Conservation (phyloP, 129 eudicot genomes). For the Helianthus annuus region DNA sequence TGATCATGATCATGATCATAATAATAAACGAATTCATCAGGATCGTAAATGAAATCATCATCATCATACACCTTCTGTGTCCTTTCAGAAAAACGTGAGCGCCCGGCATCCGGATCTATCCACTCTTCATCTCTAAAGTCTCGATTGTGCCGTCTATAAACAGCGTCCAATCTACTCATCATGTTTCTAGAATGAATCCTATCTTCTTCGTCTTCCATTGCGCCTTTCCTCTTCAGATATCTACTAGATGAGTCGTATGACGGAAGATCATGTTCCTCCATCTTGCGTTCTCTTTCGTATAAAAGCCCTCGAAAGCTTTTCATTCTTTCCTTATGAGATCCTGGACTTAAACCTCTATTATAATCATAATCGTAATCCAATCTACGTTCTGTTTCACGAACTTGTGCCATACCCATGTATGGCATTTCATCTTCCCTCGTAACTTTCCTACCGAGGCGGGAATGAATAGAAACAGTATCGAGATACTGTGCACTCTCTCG, state of each 20-base stretch:
- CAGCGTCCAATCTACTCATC: constrained; percentile 36
- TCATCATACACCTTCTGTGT: constrained; percentile 27
- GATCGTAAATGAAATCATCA: constrained; percentile 36
- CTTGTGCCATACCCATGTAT: constrained; percentile 42
- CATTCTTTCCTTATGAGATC: constrained; percentile 39
- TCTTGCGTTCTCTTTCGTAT: constrained; percentile 27
- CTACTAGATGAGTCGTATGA: constrained; percentile 34
- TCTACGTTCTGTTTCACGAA: constrained; percentile 34
- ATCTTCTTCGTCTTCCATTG: constrained; percentile 38
- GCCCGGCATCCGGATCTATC: constrained; percentile 33
- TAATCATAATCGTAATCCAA: constrained; percentile 26
- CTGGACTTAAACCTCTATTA: constrained; percentile 33
- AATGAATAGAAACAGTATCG: constrained; percentile 37
- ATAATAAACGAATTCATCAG: constrained; percentile 32
- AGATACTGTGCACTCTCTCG: constrained; percentile 38
- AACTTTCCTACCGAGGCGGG: constrained; percentile 42
- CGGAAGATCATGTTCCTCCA: constrained; percentile 29
- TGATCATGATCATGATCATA: constrained; percentile 31
- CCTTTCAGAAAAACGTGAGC: constrained; percentile 28
- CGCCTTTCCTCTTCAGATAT: constrained; percentile 43
- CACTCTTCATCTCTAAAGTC: constrained; percentile 38
- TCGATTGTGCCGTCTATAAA: constrained; percentile 30
- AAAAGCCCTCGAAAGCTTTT: constrained; percentile 33
- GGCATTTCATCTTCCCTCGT: constrained; percentile 44
- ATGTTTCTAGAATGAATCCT: constrained; percentile 32